Base-by-base conservation (phyloP, 2,329 filamentous ascomycete species). In the Colletotrichum chlorophyti region DNA sequence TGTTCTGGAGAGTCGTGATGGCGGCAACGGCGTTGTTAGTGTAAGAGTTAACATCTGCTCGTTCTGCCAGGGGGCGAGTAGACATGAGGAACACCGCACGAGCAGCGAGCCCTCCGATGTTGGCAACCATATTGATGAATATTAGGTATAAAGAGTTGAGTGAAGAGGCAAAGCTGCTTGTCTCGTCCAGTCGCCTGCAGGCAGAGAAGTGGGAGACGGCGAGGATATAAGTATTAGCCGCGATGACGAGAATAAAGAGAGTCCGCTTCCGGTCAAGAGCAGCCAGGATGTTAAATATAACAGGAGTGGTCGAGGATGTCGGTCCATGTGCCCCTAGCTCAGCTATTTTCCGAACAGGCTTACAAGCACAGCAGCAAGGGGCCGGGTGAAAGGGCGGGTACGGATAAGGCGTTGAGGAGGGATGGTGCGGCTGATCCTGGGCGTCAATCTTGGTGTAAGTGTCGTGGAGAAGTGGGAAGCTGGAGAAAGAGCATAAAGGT, bases 1-100 rank as follows among this genome's bases (percentile, higher is more conserved):
- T 63, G 3, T 64, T 59, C 64, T 89, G 85, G 2, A 90, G 76
- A 6, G 77, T 68, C 31, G 72, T 63, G 35, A 76, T 73, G 6
- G 73, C 72, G 14, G 64, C 51, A 4, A 67, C 64, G 4, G 77
- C 65, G 49, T 73, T 65, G 12, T 63, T 61, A 9, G 69, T 66
- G 64, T 79, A 79, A 42, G 58, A 29, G 2, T 48, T 24, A 12
- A 17, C 40, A 32, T 63, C 58, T 37, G 61, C 53, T 26, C 58
- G 45, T 17, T 58, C 38, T 15, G 40, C 19, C 24, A 61, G 40
- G 19, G 61, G 61, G n/a, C 46, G 58, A 40, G 45, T 49, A 14
- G 61, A 63, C 43, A 61, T 61, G 48, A 63, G 19, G 34, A 63
- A 63, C 38, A 54, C 53, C 45, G 59, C 58, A 21, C 61, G 58